Evolutionary conservation across 768 basidiomycete genomes (phyloP).

Genomic region (Leccinum sublutescens): DNA sequence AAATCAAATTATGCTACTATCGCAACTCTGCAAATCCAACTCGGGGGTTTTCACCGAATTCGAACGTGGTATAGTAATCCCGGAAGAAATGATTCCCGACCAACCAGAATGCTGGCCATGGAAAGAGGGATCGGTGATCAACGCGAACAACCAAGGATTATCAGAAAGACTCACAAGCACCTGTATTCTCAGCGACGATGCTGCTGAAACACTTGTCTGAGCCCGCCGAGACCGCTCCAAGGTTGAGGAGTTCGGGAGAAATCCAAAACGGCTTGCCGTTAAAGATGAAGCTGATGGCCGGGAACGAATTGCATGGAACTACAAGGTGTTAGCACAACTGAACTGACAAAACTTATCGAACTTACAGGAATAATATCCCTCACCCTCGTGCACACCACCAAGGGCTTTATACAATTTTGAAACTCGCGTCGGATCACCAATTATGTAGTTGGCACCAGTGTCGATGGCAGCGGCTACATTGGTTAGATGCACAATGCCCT

Average conservation of each 20-base stretch:
- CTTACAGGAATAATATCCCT: not conserved
- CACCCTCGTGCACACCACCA: not conserved
- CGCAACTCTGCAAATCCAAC: not conserved
- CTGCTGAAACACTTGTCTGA: not conserved
- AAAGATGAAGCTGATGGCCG: not conserved
- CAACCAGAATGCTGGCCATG: not conserved
- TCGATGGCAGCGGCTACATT: not conserved
- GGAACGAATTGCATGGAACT: not conserved
- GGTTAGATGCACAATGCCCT: not conserved
- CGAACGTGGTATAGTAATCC: not conserved
- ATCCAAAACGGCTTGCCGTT: not conserved
- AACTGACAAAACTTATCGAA: not conserved
- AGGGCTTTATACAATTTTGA: not conserved
- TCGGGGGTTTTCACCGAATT: not conserved
- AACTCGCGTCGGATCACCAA: not conserved
- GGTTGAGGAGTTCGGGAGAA: not conserved
- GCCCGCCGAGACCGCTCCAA: not conserved
- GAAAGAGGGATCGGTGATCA: not conserved
- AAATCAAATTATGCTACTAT: not conserved
- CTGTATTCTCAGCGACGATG: not conserved
- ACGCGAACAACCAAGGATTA: not conserved
- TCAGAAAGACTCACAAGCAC: not conserved
- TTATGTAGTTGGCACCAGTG: not conserved
- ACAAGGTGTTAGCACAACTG: not conserved
- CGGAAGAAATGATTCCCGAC: not conserved